Conservation (phyloP, 257 asterid species). For the Knoxia roxburghii region DNA sequence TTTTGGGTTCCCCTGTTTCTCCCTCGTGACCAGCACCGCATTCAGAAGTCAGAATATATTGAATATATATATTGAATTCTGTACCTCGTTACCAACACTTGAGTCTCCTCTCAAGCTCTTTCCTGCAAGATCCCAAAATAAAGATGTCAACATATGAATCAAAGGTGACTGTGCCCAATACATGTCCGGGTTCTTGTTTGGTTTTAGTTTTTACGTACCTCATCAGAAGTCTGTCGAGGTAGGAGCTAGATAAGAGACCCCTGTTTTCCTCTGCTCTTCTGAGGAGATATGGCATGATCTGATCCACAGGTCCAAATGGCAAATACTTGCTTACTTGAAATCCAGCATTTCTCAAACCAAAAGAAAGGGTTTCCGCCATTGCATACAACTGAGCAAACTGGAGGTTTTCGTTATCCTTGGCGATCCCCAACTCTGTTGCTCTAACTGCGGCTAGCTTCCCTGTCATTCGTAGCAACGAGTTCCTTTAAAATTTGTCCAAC, state of each 20-base stretch:
- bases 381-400: slow-evolving; percentile 92
- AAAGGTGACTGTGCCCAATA: no score
- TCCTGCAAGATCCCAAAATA: slow-evolving; percentile 28
- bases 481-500: not conserved
- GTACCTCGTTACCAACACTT: no score
- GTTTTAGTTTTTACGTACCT: slow-evolving; percentile 33
- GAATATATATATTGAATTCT: no score
- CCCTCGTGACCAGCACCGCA: not conserved
- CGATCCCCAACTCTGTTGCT: slow-evolving; percentile 54
- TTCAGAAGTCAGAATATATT: no score
- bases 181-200: not conserved
- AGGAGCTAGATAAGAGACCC: slow-evolving; percentile 58
- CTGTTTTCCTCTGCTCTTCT: slow-evolving; percentile 95
- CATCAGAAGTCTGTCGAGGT: slow-evolving; percentile 54
- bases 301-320: slow-evolving; percentile 88
- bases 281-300: slow-evolving; percentile 77
- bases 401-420: slow-evolving; percentile 32
- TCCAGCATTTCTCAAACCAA: slow-evolving; percentile 65
- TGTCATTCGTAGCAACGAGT: slow-evolving; percentile 7
- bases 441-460: slow-evolving; percentile 65
- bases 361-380: slow-evolving; percentile 76
- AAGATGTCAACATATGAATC: not conserved
- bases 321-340: slow-evolving; percentile 68
- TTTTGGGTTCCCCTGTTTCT: no score
- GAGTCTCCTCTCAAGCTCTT: slow-evolving; percentile 51